Conservation (phyloP, 2,329 filamentous ascomycete species). For the Cordyceps cicadae region DNA sequence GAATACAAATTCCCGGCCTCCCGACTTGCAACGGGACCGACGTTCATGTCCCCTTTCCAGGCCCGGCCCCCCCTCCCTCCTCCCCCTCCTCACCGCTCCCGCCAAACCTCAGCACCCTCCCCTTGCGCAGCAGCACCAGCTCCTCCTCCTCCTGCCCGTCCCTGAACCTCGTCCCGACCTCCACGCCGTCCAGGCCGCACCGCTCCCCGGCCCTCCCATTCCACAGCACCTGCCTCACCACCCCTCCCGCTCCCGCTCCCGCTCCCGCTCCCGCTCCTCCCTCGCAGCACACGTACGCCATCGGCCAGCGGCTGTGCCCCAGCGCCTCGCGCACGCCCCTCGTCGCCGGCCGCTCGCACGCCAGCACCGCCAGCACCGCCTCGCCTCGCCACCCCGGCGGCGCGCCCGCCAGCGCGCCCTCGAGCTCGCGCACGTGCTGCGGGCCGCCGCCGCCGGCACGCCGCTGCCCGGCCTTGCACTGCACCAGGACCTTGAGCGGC, state of each 20-base stretch:
- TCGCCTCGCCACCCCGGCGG: slow-evolving; percentile 61
- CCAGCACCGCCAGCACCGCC: slow-evolving; percentile 57
- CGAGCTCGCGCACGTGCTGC: slow-evolving; percentile 61
- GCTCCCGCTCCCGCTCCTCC: too few relatives aligned
- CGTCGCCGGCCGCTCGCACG: slow-evolving; percentile 61
- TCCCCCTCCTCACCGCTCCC: not conserved
- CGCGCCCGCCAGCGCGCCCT: slow-evolving; percentile 67
- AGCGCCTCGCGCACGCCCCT: slow-evolving; percentile 70
- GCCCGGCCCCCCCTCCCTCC: too few relatives aligned
- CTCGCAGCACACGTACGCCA: slow-evolving; percentile 64
- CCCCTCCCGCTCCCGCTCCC: too few relatives aligned
- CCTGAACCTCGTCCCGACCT: slow-evolving; percentile 39
- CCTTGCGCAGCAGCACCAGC: slow-evolving; percentile 45
- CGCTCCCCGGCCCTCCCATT: slow-evolving; percentile 52
- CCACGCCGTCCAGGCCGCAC: slow-evolving; percentile 52
- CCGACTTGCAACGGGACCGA: too few relatives aligned
- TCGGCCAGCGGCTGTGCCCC: slow-evolving; percentile 55
- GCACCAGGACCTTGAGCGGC: slow-evolving; percentile 43
- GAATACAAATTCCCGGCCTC: too few relatives aligned
- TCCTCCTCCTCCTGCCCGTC: slow-evolving; percentile 29
- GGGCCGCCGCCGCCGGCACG: slow-evolving; percentile 37
- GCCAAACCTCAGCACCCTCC: slow-evolving; percentile 26
- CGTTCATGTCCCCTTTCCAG: too few relatives aligned
- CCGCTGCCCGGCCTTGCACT: slow-evolving; percentile 58
- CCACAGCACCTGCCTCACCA: slow-evolving; percentile 62